Base-by-base conservation (phyloP, 2,329 filamentous ascomycete genomes). In the Cladophialophora exuberans region DNA sequence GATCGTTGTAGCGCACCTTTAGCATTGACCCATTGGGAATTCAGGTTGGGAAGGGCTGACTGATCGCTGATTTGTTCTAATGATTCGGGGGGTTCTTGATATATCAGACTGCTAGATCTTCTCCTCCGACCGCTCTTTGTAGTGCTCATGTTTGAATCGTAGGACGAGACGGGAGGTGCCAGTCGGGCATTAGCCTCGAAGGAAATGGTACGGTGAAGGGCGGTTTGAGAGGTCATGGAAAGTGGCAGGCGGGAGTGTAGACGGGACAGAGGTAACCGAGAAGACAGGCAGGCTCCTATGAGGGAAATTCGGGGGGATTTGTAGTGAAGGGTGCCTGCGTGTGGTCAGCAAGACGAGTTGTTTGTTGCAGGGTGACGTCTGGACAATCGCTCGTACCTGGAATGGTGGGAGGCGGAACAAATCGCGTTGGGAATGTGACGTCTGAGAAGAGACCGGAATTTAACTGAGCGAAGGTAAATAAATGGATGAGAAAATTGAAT, bases 11-110 rank as follows among this genome's bases (percentile, higher is more conserved):
- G 28, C 83, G 76, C 78, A 97, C 94, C 94, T 85, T 99, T 99
- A 68, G 92, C 90, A 75, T 97, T 97, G 64, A 97, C 95, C 94
- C 94, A 99, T 77, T 97, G 90, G 65, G 94, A 91, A 75, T 99
- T 99, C 69, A 97, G 77, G 70, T 99, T 99, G 48, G 94, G 94
- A 66, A 97, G 80, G 31, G 90, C 89, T 54, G 91, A 89, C 80
- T 97, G 94, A 74, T 99, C 94, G 70, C 89, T 97, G 75, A 96
- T 90, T 76, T 97, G 94, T 80, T 99, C 94, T 70, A 97, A 85
- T 53, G 93, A 96, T 81, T 99, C 94, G 58, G 88, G 86, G 52
- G 94, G 94, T 75, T 99, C 94, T 70, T 96, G 92, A 76, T 97
- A 97, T 76, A 99, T 91, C 76, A 99, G 86, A 77, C 93, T 97